Evolutionary conservation across 345 rosid species (phyloP), one percentile per base, ranked within the genome.

Genomic region (Reutealis trisperma): DNA sequence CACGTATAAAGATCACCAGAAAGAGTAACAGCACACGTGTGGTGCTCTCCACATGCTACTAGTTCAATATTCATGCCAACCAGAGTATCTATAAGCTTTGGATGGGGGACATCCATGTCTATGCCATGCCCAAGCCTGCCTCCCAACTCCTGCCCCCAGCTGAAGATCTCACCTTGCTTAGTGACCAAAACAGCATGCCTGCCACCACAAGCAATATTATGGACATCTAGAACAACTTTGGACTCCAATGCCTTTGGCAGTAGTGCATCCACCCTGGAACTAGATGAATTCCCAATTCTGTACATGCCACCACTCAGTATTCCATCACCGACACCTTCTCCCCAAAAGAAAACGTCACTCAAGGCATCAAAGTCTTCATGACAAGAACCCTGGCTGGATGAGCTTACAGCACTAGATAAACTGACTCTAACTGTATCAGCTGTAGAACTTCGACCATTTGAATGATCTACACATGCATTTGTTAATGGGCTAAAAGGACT

Each of bases 101-200:
- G 97, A 24, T 77, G 77, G 55, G 87, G 87, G 25, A 86, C 75
- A 81, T 93, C 86, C 4, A 71, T 79, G 58, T 88, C 94, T 78
- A 79, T 25, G 41, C 98, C 97, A 82, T 91, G 97, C 72, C 98
- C 98, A 61, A 94, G 97, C 86, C 91, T 89, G 41, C 98, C 98
- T 63, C 97, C 95, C 64, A 75, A 78, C 75, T 87, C 98, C 71
- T 91, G 92, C 24, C 98, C 98, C 97, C 97, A 94, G 76, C 97
- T 94, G 75, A 90, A 93, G 80, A 91, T 89, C 79, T 91, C 92
- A 63, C 97, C 98, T 77, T 89, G 88, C 80, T 86, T 91, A 52
- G 92, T 93, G 71, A 93, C 89, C 76, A 94, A 79, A 75, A 84
- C 85, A n/a, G 97, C 97, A 87, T 94, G 98, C 84, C 80, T 88